phyloP scores from a whole-genome alignment of 2,329 filamentous ascomycete genomes.

The Didymella pomorum region DNA sequence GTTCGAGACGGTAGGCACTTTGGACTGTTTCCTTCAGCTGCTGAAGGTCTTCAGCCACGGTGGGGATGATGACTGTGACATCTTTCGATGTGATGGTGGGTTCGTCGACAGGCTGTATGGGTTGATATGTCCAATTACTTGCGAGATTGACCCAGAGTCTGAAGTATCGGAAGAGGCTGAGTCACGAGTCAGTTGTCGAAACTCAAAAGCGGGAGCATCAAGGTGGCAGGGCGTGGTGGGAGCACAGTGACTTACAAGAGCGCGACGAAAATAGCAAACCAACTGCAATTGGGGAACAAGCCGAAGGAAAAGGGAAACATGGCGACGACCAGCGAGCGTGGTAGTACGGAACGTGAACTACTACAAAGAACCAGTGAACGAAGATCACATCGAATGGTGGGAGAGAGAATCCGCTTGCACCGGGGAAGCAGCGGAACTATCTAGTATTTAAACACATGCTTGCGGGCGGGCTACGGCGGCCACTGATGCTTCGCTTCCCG shows the following conservation, averaged over 20 bases:
- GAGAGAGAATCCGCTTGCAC: slow-evolving; percentile 50
- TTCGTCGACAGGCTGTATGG: slow-evolving; percentile 80
- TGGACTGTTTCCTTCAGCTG: slow-evolving; percentile 82
- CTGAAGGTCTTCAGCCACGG: slow-evolving; percentile 85
- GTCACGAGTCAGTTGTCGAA: slow-evolving; percentile 34
- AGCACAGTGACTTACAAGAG: slow-evolving; percentile 44
- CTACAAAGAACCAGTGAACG: slow-evolving; percentile 44
- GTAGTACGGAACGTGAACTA: slow-evolving; percentile 46
- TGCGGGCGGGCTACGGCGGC: slow-evolving; percentile 50
- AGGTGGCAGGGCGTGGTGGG: slow-evolving; percentile 14
- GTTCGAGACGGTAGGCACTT: slow-evolving; percentile 75
- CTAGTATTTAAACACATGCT: slow-evolving; percentile 53
- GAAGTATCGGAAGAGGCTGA: slow-evolving; percentile 85
- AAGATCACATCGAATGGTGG: slow-evolving; percentile 53
- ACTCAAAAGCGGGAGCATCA: slow-evolving; percentile 11
- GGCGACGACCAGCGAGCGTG: slow-evolving; percentile 50
- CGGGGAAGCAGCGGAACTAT: slow-evolving; percentile 50
- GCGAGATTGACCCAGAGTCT: slow-evolving; percentile 84
- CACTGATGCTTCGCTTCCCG: slow-evolving; percentile 52
- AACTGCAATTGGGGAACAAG: slow-evolving; percentile 51
- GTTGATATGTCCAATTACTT: slow-evolving; percentile 80
- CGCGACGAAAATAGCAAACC: slow-evolving; percentile 48
- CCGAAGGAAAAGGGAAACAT: slow-evolving; percentile 51
- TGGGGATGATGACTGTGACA: slow-evolving; percentile 93
- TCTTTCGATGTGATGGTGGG: slow-evolving; percentile 82